Evolutionary conservation across 164 flowering plant species (phyloP), one percentile per base, ranked within the genome.

Genomic region (Houttuynia cordata): DNA sequence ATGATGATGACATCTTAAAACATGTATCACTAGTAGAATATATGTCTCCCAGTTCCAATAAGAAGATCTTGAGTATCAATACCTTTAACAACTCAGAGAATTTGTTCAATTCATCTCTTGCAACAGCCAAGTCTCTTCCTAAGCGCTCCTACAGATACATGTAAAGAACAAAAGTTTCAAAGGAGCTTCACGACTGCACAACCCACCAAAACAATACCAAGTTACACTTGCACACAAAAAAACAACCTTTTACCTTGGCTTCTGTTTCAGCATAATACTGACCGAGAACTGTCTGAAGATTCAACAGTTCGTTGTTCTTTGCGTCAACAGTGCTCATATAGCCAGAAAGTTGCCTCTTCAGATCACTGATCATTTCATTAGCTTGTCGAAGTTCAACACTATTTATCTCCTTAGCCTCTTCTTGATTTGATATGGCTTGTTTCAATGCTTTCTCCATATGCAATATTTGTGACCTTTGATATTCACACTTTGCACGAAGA

Each of bases 211-310:
- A 19, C 8, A 24, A 23, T 24, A 52, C 4, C 23, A 7, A 10
- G 10, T 52, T 12, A 14, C 24, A n/a, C 57, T n/a, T 8, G 24
- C 10, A 7, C 56, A 37, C 23, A 62, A 53, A 57, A 6, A 42
- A 20, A 61, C 57, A 45, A 13, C 47, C 24, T 22, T 60, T 65
- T 70, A 91, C 97, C 93, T 86, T 94, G 9, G 96, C 97, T 76
- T 94, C 99, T 66, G 84, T 81, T 81, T 94, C 99, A 73, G 99
- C 99, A 72, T 85, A 91, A 68, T 81, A 91, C 76, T 91, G 99
- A 49, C 99, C 99, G 69, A 94, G 96, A 60, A 96, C 99, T 74
- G 96, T 85, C 80, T 94, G 97, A 66, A 94, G 91, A 81, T 91
- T 94, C 61, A 77, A 67, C 65, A 91, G 84, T 75, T 94, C 99